A percentile compares a stretch with the other conserved stretches of the same genome.
These are phyloP conservation scores for Alternaria atra DNA, from an alignment of 2,329 filamentous ascomycete genomes.

Conservation along the genomic window DNA sequence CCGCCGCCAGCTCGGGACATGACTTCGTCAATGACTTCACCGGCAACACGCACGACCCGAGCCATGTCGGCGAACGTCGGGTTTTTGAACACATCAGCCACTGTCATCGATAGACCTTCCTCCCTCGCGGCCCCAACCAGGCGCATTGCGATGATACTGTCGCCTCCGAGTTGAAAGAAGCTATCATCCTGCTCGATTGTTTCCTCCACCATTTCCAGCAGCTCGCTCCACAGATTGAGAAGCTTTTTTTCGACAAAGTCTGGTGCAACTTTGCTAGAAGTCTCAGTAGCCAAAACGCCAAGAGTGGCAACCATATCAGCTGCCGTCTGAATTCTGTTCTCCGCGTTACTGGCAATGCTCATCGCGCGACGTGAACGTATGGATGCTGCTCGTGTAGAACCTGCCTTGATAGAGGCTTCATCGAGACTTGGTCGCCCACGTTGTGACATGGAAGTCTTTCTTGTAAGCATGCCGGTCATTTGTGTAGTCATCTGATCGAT, in stretches of 20 bases:
- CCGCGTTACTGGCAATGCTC: slow-evolving; percentile 42
- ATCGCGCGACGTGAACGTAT: slow-evolving; percentile 34
- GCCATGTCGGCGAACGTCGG: slow-evolving; percentile 47
- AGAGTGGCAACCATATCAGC: slow-evolving; percentile 47
- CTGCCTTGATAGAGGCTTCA: slow-evolving; percentile 24
- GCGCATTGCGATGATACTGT: slow-evolving; percentile 48
- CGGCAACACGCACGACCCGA: slow-evolving; percentile 44
- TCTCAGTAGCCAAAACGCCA: slow-evolving; percentile 42
- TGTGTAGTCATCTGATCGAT: slow-evolving; percentile 43
- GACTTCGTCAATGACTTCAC: slow-evolving; percentile 47
- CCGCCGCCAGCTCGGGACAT: slow-evolving; percentile 43
- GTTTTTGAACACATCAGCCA: slow-evolving; percentile 48
- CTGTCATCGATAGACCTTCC: slow-evolving; percentile 46
- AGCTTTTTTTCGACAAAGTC: slow-evolving; percentile 48
- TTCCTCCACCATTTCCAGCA: slow-evolving; percentile 46
- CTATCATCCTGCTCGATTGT: slow-evolving; percentile 45
- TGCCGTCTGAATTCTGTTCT: slow-evolving; percentile 41
- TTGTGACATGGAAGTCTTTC: slow-evolving; percentile 37
- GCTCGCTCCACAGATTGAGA: slow-evolving; percentile 41
- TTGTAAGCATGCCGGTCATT: slow-evolving; percentile 39
- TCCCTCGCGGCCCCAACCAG: slow-evolving; percentile 45
- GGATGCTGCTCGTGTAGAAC: slow-evolving; percentile 21
- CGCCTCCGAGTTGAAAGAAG: slow-evolving; percentile 47
- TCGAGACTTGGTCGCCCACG: slow-evolving; percentile 38
- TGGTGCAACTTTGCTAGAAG: slow-evolving; percentile 36